Evolutionary conservation across 2,329 filamentous ascomycete genomes (phyloP), one percentile per base, ranked within the genome.

Genomic region (Pseudogymnoascus sp.): DNA sequence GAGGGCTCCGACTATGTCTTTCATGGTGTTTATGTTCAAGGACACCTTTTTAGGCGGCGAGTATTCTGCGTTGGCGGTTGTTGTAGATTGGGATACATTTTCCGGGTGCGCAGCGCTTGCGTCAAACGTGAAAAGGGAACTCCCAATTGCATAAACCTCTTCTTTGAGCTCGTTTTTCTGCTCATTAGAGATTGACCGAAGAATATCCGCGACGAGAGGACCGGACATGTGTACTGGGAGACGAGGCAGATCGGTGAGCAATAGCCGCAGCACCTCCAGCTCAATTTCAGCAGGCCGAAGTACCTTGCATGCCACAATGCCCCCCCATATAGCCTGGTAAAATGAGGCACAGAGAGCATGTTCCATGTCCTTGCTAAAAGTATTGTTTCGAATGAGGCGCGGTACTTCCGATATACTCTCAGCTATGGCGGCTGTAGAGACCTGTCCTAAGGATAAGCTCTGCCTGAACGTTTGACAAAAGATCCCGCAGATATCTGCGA

Each of bases 241-340:
- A 18, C 62, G n/a, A 18, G 61, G 58, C 8, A 71, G 43, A 11
- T 60, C 58, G 5, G 12, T 43, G 5, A 70, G 20, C 20, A 68
- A 58, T 18, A 37, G 43, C 16, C 60, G 58, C 30, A 69, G 54
- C 14, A 63, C 61, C 33, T 50, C 33, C 6, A 36, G 54, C 37
- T 63, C 60, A 25, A 68, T 61, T 20, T 68, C 65, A 14, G 38
- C 59, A 4, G 65, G 60, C 8, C 54, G 47, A 28, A 70, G 28
- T 39, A 70, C 65, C 62, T 67, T 66, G 36, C 63, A 68, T 22
- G 60, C 60, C 20, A 60, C 39, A 8, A 71, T 63, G 2, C 69
- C 68, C 9, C 65, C 50, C 70, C 70, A 72, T 28, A 68, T 41
- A n/a, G 63, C 57, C 57, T 63, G 54, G 57, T 65, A 70, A 35